Evolutionary conservation across 129 eudicot genomes (phyloP), one percentile per base, ranked within the genome.

Genomic region (Arctium lappa): DNA sequence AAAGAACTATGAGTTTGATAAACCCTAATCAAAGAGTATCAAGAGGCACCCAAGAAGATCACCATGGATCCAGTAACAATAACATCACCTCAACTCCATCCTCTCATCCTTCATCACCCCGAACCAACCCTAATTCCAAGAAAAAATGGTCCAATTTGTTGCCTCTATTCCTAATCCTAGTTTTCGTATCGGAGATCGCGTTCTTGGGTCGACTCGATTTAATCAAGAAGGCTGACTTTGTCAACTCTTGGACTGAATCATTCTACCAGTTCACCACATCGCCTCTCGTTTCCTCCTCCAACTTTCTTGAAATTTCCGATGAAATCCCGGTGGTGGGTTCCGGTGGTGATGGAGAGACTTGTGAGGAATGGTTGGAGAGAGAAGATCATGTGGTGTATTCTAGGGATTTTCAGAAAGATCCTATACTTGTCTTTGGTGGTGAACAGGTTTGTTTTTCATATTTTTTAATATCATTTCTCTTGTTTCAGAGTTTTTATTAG

Each of bases 351-450:
- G 80, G 39, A 56, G 87, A 53, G 34, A 68, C 75, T 12, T 92
- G 94, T 53, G 92, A 92, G 85, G 86, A 85, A 5, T 90, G 91
- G 94, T 82, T 92, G 89, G 91, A 80, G 85, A 87, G 76, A 72
- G 83, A 86, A 81, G 94, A 92, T 74, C 78, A 75, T 71, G 85
- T 91, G 79, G 84, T 75, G 42, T 88, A 89, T 73, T 89, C 90
- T 74, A 88, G 97, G 86, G 93, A 92, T 88, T 92, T 92, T 66
- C 60, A 65, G 9, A 81, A 83, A 30, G 80, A 89, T 38, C 97
- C 97, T 4, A n/a, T 92, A 40, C 63, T 78, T 72, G 87, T 92
- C 8, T 0, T 36, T 27, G 97, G 92, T 5, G 31, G 27, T 79
- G 79, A 82, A 2, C 86, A 92, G 92, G 97, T 92, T 31, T 31